Evolutionary conservation across 208 protist species (phyloP), one percentile per base, ranked within the genome.

Genomic region (Wallacemonas rigidus): DNA sequence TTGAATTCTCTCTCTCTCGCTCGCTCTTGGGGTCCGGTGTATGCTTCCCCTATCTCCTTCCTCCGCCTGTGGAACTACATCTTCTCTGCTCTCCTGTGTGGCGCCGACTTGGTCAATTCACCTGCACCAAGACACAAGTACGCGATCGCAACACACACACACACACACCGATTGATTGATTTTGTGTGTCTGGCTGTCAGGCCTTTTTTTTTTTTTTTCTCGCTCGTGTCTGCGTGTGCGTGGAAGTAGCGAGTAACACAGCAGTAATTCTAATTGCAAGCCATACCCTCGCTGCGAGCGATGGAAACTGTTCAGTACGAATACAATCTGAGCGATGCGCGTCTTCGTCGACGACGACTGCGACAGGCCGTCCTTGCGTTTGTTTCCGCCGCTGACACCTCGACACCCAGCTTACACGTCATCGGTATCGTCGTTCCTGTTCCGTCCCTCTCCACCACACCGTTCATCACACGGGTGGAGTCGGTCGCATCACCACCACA

Each of bases 361-460:
- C 63, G 76, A 35, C 69, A 69, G 17, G 81, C 81, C 0, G 14
- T 79, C 68, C 70, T 72, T 14, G 72, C 81, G 9, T 86, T 86
- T 50, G 43, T 86, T 14, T 43, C 61, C 1, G 72, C 78, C 43
- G 6, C 81, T 7, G 50, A 50, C 7, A 8, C 54, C 17, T 77
- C 77, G 6, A 50, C 63, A 6, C 38, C 67, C 14, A 71, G 74
- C 2, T 41, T 86, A n/a, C 76, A 74, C 1, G 26, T 72, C 14
- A 61, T 86, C 43, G 76, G 43, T 2, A 72, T 86, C 44, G 71
- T 82, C 15, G 81, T 86, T 8, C 55, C 50, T 56, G 62, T 86
- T 11, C 81, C 81, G 1, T 69, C 57, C 0, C 75, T 78, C 1
- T 79, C 76, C 14, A 70, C 57, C 2, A 65, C 60, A 8, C 60